Conservation (phyloP, 495 filamentous ascomycete species). For the Aspergillus biplanus region DNA sequence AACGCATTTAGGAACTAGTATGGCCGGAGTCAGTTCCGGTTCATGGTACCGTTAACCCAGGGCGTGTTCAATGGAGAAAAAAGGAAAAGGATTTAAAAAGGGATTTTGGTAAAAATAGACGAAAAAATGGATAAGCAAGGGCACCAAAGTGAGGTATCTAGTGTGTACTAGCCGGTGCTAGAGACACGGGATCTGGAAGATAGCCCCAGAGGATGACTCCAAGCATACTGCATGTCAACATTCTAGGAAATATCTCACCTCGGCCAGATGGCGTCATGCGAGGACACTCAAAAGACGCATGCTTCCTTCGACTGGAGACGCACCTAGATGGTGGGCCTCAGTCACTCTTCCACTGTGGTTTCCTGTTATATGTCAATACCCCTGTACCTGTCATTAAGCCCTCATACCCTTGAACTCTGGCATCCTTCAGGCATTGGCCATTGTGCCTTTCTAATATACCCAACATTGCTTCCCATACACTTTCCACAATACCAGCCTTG, state of each 20-base stretch:
- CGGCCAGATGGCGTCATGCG: conserved; percentile 24
- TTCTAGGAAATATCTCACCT: conserved; percentile 22
- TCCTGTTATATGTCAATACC: conserved; percentile 13
- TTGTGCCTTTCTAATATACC: conserved; percentile 2
- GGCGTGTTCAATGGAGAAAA: conserved; percentile 1
- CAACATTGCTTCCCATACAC: background rate
- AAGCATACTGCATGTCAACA: conserved; percentile 20
- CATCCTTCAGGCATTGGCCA: background rate
- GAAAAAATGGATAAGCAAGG: conserved; percentile 10
- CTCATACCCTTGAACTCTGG: background rate
- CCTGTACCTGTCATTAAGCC: conserved; percentile 1
- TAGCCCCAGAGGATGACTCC: conserved; percentile 13
- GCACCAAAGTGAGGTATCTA: conserved; percentile 18
- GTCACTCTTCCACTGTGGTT: conserved; percentile 13
- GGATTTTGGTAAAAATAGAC: conserved; percentile 7
- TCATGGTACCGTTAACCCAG: conserved; percentile 18
- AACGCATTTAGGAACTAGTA: conserved; percentile 12
- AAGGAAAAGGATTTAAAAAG: background rate
- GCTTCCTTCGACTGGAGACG: conserved; percentile 12
- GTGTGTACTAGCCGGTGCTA: conserved; percentile 16
- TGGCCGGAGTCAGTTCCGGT: conserved; percentile 14
- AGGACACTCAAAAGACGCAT: conserved; percentile 26
- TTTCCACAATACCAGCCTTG: conserved; percentile 24
- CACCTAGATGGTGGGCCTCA: conserved; percentile 6
- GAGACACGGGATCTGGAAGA: conserved; percentile 9